phyloP scores from a whole-genome alignment of 345 rosid species.

The Rhizophora mangle region DNA sequence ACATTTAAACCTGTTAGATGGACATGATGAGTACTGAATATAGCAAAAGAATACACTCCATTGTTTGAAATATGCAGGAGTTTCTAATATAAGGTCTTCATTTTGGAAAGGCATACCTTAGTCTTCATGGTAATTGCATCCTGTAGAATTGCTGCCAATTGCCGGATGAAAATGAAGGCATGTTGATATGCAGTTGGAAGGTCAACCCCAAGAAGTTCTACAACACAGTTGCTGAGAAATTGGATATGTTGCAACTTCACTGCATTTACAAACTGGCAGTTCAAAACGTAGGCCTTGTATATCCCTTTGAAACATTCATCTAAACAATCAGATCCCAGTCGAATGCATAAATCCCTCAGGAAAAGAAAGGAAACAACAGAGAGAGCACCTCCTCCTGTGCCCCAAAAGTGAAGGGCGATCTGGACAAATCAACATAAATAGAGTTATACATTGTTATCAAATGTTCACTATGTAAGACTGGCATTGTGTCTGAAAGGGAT shows the following conservation, averaged over 20 bases:
- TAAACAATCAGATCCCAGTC: constrained; percentile 69
- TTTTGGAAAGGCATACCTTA: constrained; percentile 47
- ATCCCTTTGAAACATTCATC: constrained; percentile 91
- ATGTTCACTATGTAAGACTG: background rate
- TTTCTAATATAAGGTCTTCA: background rate
- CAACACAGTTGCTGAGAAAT: constrained; percentile 76
- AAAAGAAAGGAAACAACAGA: constrained; percentile 82
- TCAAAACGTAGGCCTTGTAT: constrained; percentile 86
- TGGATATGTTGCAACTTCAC: constrained; percentile 70
- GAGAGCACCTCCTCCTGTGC: constrained; percentile 82
- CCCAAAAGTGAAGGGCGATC: constrained; percentile 96
- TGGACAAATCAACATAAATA: constrained; percentile 23
- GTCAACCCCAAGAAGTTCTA: constrained; percentile 85
- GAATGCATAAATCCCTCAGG: constrained; percentile 76
- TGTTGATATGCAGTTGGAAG: constrained; percentile 89
- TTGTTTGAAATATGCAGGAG: background rate
- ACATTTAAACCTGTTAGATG: background rate
- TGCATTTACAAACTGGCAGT: constrained; percentile 83
- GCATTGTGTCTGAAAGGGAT: background rate
- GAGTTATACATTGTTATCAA: background rate
- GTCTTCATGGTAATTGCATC: constrained; percentile 86
- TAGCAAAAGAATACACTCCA: background rate
- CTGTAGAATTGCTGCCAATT: constrained; percentile 74
- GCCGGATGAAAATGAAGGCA: constrained; percentile 86
- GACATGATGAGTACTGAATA: background rate